Evolutionary conservation across 176 grass and related monocot species (phyloP), one percentile per base, ranked within the genome.

Genomic region (Secale cereale): DNA sequence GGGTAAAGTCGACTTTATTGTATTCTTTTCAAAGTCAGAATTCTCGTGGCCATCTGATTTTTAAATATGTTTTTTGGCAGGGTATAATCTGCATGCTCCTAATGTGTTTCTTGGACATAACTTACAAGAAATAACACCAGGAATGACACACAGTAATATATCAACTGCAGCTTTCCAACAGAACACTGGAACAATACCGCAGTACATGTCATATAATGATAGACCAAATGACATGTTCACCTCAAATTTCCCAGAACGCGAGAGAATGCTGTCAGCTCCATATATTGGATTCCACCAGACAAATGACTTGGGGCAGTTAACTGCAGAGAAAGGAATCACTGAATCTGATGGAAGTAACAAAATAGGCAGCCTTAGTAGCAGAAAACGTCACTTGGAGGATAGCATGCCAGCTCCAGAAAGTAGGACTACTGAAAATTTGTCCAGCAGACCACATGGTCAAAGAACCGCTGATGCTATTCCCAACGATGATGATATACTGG

Each of bases 281-380:
- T 84, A 79, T 65, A 66, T 72, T 80, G 80, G 90, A 86, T 74
- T 78, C 72, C 35, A 86, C 75, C 86, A 78, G 50, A 65, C 75
- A 79, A 94, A 94, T 91, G 90, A 92, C 62, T 87, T 92, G 80
- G 94, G 90, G 59, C 97, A 94, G 60, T 52, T 94, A 66, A 99
- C 94, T 56, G 86, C 88, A 79, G 97, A 99, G 91, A 99, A 88
- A 83, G 88, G 86, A 64, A 81, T 87, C 15, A 86, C 85, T 65
- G 97, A 97, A 77, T 97, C 91, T 65, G 97, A 99, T 89, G 94
- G 90, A 79, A 99, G 97, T 90, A 88, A 94, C 82, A 96, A 86
- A 88, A 80, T 94, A 33, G 87, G 85, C 48, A 94, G 86, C 87
- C 90, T 99, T 65, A 90, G 81, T 27, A 91, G 90, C 82, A 90